Evolutionary conservation across 2,329 filamentous ascomycete species (phyloP), one percentile per base, ranked within the genome.

Genomic region (Talaromyces amestolkiae): DNA sequence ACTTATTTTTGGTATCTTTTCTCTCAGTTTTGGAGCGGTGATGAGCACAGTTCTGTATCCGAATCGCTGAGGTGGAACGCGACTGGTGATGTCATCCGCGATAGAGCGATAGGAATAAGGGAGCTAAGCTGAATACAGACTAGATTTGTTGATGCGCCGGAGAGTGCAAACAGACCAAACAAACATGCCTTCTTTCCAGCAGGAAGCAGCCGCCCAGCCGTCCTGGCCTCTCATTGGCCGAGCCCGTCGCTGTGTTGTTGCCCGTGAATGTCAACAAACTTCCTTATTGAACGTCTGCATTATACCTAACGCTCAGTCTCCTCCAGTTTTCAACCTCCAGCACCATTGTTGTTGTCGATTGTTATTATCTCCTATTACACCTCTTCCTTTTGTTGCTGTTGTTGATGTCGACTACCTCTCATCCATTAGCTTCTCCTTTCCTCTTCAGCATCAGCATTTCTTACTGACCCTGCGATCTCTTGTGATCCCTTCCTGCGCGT

Each of bases 1-100:
- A 1, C 15, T 22, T 3, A 24, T 33, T 58, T 68, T 58, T 59
- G 41, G 15, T 49, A 22, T 33, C 11, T 31, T 45, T 60, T 9
- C 11, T 15, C 10, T 13, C 2, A 2, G 19, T 58, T 19, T n/a
- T 60, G 62, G 19, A 6, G 27, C 24, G 58, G 58, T 43, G 11
- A 31, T 10, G 11, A 17, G 39, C 17, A 41, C 7, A 37, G 58
- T 60, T 45, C 27, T 19, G n/a, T 43, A n/a, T 61, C 49, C 24
- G 41, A 35, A n/a, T 13, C 24, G 41, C 39, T 5, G 27, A 24
- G 61, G 73, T 45, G 56, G 69, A 71, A 74, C 73, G 73, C 72
- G 73, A 66, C 54, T 22, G 22, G 66, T 75, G 73, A 75, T 74
- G 72, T 73, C 71, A 72, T 68, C 24, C 24, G 4, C 19, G 9